Evolutionary conservation across 257 asterid genomes (phyloP), one percentile per base, ranked within the genome.

Genomic region (Ocimum tenuiflorum): DNA sequence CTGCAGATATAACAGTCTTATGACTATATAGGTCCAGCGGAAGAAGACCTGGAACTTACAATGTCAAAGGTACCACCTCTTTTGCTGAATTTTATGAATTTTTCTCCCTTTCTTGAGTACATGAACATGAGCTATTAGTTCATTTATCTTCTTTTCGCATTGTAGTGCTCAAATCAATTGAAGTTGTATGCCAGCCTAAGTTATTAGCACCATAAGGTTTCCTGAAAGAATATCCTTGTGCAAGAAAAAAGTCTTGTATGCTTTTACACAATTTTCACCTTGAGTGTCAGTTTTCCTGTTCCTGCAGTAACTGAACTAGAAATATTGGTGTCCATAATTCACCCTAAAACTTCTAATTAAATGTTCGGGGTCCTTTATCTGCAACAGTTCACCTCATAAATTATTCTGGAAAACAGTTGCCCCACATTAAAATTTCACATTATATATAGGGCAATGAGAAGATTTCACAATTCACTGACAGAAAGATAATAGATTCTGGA

Each of bases 1-100:
- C 42, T 51, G 23, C 42, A 15, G 8, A 19, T 35, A 53, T 43
- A 43, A 58, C 18, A 29, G 10, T 73, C 24, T 41, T 58, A 57
- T 58, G 69, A 66, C 68, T 63, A 12, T 64, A 59, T 80, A 84
- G 91, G 85, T 62, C 74, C 68, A 73, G 77, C 77, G 63, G 57
- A 39, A 70, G 39, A 72, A 60, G 71, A 72, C 66, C 79, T 48
- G 71, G 67, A 59, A 58, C 13, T 19, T 36, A 59, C 55, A 64
- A 63, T 57, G 17, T 24, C 57, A 48, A 17, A 79, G 96, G 94
- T 84, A 73, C 73, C 65, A 69, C 60, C 50, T 52, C 24, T 29
- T 59, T 22, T 62, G 38, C 46, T 35, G 41, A 58, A 47, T 48
- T 50, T 65, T 65, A 17, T 51, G 14, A 53, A 42, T 11, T 12